A percentile compares a stretch with the other conserved stretches of the same genome.
Evolutionary conservation across 1,284 basidiomycete genomes (phyloP).

Genomic region (Cutaneotrichosporon cavernicola): DNA sequence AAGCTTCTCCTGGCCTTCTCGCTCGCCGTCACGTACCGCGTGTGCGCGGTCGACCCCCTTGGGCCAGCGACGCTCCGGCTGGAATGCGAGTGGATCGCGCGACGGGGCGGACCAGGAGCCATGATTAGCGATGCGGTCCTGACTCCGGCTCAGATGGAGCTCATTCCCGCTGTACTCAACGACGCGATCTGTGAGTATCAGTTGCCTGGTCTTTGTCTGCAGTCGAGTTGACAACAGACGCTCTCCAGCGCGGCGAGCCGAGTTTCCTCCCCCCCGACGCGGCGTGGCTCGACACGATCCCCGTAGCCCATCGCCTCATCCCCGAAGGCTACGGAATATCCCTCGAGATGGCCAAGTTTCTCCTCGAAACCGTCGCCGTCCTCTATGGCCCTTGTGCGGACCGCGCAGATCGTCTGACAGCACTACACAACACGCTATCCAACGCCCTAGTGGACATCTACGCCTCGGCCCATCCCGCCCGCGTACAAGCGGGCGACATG

Average conservation of each 20-base stretch:
- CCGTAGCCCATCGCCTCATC: slow-evolving; percentile 9
- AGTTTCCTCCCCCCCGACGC: slow-evolving; percentile 12
- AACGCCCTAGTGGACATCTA: slow-evolving; percentile 17
- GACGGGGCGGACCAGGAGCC: neutral
- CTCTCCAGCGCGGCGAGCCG: slow-evolving; percentile 8
- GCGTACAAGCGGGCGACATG: slow-evolving; percentile 20
- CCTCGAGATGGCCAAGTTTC: slow-evolving; percentile 14
- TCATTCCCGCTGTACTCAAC: slow-evolving; percentile 9
- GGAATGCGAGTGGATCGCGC: slow-evolving; percentile 13
- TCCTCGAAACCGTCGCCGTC: slow-evolving; percentile 10
- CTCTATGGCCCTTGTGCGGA: slow-evolving; percentile 3
- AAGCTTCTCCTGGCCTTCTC: slow-evolving; percentile 13
- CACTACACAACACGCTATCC: slow-evolving; percentile 13
- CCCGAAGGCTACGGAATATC: slow-evolving; percentile 18
- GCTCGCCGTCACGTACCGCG: slow-evolving; percentile 10
- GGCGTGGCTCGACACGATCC: slow-evolving; percentile 14
- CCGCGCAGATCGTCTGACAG: slow-evolving; percentile 4
- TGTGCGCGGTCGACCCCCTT: slow-evolving; percentile 11
- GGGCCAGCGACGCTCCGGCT: slow-evolving; percentile 8
- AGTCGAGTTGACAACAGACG: slow-evolving; percentile 1
- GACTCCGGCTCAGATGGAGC: slow-evolving; percentile 8
- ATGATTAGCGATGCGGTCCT: slow-evolving; percentile 3
- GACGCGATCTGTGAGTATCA: slow-evolving; percentile 10
- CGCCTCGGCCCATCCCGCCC: slow-evolving; percentile 16
- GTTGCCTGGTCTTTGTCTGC: neutral